Evolutionary conservation across 495 filamentous ascomycete genomes (phyloP).

Genomic region (Tuber indicum): DNA sequence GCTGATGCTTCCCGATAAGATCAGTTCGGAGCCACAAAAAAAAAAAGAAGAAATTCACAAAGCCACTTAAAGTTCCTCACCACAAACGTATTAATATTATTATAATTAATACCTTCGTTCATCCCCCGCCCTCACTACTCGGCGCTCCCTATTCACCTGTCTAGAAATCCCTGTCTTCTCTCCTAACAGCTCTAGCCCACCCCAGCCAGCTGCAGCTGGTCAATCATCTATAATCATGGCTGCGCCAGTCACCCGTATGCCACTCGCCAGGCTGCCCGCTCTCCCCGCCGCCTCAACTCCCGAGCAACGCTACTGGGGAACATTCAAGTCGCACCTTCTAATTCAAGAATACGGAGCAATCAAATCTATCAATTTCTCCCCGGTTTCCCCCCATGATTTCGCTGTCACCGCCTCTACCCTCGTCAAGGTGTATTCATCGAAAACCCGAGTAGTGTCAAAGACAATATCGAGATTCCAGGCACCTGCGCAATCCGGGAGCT

Average conservation of each 20-base stretch:
- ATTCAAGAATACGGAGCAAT: constrained; percentile 81
- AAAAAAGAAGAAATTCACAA: constrained; percentile 16
- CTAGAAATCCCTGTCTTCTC: background rate
- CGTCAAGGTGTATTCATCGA: constrained; percentile 84
- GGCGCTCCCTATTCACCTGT: background rate
- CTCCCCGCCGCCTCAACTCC: constrained; percentile 65
- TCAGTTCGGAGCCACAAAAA: constrained; percentile 31
- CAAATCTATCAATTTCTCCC: constrained; percentile 79
- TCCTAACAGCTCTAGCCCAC: background rate
- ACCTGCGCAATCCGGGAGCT: constrained; percentile 74
- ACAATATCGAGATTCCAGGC: constrained; percentile 89
- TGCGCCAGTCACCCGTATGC: constrained; percentile 73
- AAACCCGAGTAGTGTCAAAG: constrained; percentile 79
- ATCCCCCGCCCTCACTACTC: background rate
- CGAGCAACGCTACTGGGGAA: constrained; percentile 91
- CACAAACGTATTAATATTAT: background rate
- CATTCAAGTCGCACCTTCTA: constrained; percentile 79
- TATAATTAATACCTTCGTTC: background rate
- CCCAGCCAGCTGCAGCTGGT: constrained; percentile 16
- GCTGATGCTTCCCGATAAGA: background rate
- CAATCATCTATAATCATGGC: constrained; percentile 57
- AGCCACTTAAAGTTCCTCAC: constrained; percentile 2
- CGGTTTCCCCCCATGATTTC: constrained; percentile 64
- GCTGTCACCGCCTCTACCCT: constrained; percentile 85
- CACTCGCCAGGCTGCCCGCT: constrained; percentile 72